Evolutionary conservation across 352 stramenopile species (phyloP).

Genomic region (Halophytophthora batemanensis): DNA sequence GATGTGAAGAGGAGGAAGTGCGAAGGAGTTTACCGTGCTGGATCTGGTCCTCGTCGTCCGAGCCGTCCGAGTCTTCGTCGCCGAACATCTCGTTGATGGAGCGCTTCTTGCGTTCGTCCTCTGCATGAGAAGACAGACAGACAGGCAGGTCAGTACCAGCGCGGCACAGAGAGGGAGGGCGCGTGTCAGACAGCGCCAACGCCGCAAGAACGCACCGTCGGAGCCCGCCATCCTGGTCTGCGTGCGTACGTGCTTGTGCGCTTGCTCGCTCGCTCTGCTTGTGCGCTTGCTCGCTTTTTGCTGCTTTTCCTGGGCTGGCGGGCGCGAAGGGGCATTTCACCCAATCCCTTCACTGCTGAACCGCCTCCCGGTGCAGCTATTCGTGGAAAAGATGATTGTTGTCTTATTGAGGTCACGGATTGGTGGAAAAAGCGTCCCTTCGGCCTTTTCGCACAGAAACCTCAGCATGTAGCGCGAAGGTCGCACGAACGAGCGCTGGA

Average conservation of each 20-base stretch:
- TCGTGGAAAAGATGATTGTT: too few species aligned
- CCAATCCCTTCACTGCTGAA: too few species aligned
- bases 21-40: slow-evolving; percentile 32
- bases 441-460: too few species aligned
- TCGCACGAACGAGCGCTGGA: too few species aligned
- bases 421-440: too few species aligned
- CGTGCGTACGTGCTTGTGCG: slow-evolving; percentile 5
- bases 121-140: slow-evolving; percentile 15
- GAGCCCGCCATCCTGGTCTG: slow-evolving; percentile 36
- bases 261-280: too few species aligned
- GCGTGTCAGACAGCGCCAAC: neutral
- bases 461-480: too few species aligned
- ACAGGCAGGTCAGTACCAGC: slow-evolving; percentile 1
- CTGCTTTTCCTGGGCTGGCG: neutral
- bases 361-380: too few species aligned
- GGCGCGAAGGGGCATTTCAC: too few species aligned
- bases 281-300: neutral
- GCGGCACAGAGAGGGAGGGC: neutral
- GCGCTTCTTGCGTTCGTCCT: slow-evolving; percentile 81
- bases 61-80: slow-evolving; percentile 77
- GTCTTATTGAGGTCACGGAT: too few species aligned
- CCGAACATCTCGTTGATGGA: slow-evolving; percentile 89
- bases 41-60: slow-evolving; percentile 55
- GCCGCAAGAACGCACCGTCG: slow-evolving; percentile 42
- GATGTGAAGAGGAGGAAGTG: neutral